Percentiles rank a stretch among this genome's conserved stretches.
Conservation (phyloP, 805 yeast species). For the Kluyveromyces aestuarii region DNA sequence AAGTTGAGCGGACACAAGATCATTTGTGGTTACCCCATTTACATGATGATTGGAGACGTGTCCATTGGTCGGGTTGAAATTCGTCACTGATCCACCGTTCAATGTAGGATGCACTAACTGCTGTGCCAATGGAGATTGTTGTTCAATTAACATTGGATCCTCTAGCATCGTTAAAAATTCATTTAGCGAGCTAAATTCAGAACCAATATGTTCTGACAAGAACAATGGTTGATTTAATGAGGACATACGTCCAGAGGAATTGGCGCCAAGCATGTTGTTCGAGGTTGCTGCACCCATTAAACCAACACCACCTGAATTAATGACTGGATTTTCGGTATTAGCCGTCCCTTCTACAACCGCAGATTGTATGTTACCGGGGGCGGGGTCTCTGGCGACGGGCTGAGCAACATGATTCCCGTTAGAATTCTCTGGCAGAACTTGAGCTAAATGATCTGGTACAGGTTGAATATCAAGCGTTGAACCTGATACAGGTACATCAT, state of each 20-base stretch:
- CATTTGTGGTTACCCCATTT: neutral
- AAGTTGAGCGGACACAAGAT: neutral
- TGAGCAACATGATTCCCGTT: neutral
- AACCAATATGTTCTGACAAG: slow-evolving; percentile 85
- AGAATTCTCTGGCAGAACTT: neutral
- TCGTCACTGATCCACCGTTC: neutral
- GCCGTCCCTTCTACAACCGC: neutral
- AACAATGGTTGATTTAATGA: slow-evolving; percentile 52
- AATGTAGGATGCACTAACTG: neutral
- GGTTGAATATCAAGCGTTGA: slow-evolving; percentile 6
- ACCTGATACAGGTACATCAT: neutral
- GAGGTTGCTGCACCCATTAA: neutral
- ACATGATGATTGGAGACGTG: neutral
- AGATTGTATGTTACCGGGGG: neutral
- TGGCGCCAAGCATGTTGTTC: neutral
- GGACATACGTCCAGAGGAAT: neutral
- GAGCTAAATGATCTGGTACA: slow-evolving; percentile 3
- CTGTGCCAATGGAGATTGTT: slow-evolving; percentile 2
- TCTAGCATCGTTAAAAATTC: slow-evolving; percentile 87
- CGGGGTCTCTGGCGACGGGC: slow-evolving; percentile 2
- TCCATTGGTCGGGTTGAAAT: neutral
- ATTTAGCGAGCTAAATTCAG: slow-evolving; percentile 82
- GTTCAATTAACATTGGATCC: slow-evolving; percentile 45
- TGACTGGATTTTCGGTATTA: neutral
- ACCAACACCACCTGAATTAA: neutral